Evolutionary conservation across 192 early-diverging fungal genomes (phyloP), one percentile per base, ranked within the genome.

Genomic region (Gigaspora rosea): DNA sequence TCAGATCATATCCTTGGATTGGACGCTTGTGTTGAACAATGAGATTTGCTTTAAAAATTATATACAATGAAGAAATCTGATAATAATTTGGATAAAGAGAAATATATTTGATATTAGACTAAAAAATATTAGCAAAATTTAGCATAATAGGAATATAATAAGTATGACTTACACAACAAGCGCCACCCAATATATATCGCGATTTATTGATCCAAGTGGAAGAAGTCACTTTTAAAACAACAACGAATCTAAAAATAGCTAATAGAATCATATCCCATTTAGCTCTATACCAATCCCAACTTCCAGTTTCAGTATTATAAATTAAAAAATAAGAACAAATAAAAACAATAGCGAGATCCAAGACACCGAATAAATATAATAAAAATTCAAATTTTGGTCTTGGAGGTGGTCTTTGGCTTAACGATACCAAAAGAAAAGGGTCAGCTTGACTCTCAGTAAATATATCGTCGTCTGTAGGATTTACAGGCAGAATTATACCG

Each of bases 61-160:
- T 59, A 59, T 73, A 73, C 56, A 73, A 27, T 58, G 71, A 59
- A 47, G 71, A 73, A 46, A 73, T 46, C 71, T 73, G 58, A 59
- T 35, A 13, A 8, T 46, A 47, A 59, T 15, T 56, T 27, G 27
- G 1, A 15, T 56, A 15, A 56, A 56, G 9, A n/a, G n/a, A n/a
- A n/a, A n/a, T n/a, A n/a, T n/a, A n/a, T n/a, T n/a, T n/a, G n/a
- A n/a, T n/a, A n/a, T n/a, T n/a, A n/a, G n/a, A n/a, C n/a, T n/a
- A n/a, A n/a, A 54, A 9, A 54, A 54, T 54, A 54, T 9, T 54
- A 54, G 3, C 27, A 54, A 1, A 54, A 16, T 2, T 54, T 16
- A 4, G 9, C 0, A 54, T 12, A 54, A 4, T 16, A 16, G 8
- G 8, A n/a, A 20, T 12, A 63, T 4, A 33, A 6, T 12, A 32